A percentile compares a stretch with the other conserved stretches of the same genome.
Conservation (phyloP, 1,284 basidiomycete genomes). For the Naganishia albida region DNA sequence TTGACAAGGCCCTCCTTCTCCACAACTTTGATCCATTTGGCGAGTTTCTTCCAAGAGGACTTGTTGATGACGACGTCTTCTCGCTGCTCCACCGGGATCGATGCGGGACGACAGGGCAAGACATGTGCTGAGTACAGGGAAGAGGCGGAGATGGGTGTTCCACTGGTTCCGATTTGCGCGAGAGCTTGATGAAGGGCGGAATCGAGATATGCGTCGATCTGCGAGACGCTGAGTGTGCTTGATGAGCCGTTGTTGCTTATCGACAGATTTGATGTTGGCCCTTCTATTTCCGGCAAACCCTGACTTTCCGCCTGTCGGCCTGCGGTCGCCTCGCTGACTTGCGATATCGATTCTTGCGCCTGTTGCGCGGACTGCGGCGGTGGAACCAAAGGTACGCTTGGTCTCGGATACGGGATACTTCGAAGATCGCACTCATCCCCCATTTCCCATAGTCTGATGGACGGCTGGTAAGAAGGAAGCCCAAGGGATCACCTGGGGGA, state of each 20-base stretch:
- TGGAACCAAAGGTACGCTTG: constrained; percentile 29
- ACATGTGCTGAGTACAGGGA: constrained; percentile 74
- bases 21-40: constrained; percentile 70
- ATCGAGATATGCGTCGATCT: constrained; percentile 61
- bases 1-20: constrained; percentile 72
- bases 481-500: not conserved
- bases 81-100: constrained; percentile 65
- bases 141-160: constrained; percentile 70
- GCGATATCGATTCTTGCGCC: not conserved
- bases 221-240: constrained; percentile 56
- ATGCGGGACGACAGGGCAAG: constrained; percentile 71
- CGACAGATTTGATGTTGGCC: not conserved
- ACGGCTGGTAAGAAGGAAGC: constrained; percentile 24
- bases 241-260: not conserved
- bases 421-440: constrained; percentile 42
- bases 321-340: not conserved
- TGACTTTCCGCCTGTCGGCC: not conserved
- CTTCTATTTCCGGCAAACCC: not conserved
- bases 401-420: constrained; percentile 40
- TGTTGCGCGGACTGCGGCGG: not conserved
- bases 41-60: constrained; percentile 70
- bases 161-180: constrained; percentile 53
- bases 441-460: constrained; percentile 47
- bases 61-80: constrained; percentile 56
- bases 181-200: constrained; percentile 67